Conservation (phyloP, 495 filamentous ascomycete species). For the Ramalina intermedia region DNA sequence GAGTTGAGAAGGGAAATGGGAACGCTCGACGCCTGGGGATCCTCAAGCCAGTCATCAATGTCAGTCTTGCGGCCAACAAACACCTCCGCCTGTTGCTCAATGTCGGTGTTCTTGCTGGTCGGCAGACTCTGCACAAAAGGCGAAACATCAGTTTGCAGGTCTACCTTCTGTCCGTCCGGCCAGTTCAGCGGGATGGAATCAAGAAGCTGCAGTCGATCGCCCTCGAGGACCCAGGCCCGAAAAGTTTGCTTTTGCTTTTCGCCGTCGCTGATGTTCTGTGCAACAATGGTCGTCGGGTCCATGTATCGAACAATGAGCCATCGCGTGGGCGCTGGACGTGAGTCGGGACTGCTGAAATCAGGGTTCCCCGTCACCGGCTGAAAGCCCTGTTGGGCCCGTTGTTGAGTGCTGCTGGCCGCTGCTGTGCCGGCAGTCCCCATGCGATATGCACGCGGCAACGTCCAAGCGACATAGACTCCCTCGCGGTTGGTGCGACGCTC, state of each 20-base stretch:
- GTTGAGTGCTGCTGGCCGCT: background rate
- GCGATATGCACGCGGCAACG: constrained; percentile 21
- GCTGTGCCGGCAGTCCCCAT: background rate
- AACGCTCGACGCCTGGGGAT: background rate
- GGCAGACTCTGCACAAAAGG: constrained; percentile 24
- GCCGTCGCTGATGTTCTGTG: background rate
- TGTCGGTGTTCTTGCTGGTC: constrained; percentile 7
- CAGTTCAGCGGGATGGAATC: constrained; percentile 13
- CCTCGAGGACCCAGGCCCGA: background rate
- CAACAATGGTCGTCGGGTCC: too few species aligned
- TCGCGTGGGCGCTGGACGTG: background rate
- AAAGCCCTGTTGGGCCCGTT: too few species aligned
- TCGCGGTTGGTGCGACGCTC: constrained; percentile 15
- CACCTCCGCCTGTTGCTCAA: background rate
- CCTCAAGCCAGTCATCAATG: background rate
- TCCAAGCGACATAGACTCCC: constrained; percentile 42
- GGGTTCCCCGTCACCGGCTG: too few species aligned
- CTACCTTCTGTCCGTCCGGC: constrained; percentile 17
- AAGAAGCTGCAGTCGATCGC: background rate
- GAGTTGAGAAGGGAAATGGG: background rate
- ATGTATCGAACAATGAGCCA: background rate
- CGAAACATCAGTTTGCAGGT: constrained; percentile 34
- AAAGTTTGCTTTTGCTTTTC: background rate
- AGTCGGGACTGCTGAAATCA: too few species aligned
- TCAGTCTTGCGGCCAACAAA: background rate